Percentiles rank a stretch among this genome's conserved stretches.
phyloP scores from a whole-genome alignment of 129 eudicot genomes.

The Dittrichia graveolens region DNA sequence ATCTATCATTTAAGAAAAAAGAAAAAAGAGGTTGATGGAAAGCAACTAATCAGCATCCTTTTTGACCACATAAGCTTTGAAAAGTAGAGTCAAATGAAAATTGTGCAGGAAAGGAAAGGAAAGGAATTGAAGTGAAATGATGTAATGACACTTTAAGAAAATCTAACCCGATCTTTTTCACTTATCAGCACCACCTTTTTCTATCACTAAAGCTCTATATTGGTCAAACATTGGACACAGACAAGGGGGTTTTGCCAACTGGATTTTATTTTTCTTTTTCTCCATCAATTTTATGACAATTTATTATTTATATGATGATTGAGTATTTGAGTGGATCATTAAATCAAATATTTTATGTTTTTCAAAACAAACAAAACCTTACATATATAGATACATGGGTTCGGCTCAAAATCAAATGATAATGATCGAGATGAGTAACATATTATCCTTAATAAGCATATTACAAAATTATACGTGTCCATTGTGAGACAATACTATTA shows the following conservation, averaged over 20 bases:
- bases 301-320: not conserved
- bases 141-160: constrained; percentile 14
- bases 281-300: not conserved
- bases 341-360: too few species aligned
- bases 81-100: constrained; percentile 13
- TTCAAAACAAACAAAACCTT: too few species aligned
- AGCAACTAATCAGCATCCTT: constrained; percentile 8
- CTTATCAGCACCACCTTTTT: constrained; percentile 13
- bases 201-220: not conserved
- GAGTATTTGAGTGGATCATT: too few species aligned
- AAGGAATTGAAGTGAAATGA: constrained; percentile 2
- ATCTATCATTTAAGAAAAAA: too few species aligned
- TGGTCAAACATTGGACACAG: constrained; percentile 2
- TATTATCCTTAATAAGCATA: too few species aligned
- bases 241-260: constrained; percentile 10
- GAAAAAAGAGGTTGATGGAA: constrained; percentile 1
- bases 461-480: too few species aligned
- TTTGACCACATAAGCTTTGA: constrained; percentile 17
- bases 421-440: too few species aligned
- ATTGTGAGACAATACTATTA: too few species aligned
- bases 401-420: too few species aligned
- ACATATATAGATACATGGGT: too few species aligned
- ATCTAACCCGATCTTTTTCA: constrained; percentile 19
- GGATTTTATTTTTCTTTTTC: not conserved
- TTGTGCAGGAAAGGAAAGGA: not conserved